Evolutionary conservation across 148 eudicot genomes (phyloP).

Genomic region (Rhododendron henanense): DNA sequence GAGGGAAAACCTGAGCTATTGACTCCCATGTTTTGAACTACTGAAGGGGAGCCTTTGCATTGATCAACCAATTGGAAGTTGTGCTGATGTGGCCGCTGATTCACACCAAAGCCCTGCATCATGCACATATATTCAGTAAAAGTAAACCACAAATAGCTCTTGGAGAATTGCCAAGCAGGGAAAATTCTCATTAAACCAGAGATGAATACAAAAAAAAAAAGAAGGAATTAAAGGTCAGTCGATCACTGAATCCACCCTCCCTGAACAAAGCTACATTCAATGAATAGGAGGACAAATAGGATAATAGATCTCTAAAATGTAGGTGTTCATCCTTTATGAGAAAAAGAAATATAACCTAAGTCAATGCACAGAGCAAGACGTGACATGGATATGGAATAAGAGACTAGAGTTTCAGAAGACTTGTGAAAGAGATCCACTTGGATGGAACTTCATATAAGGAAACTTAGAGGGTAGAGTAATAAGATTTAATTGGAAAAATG

Average conservation of each 20-base stretch:
- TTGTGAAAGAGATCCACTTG: not conserved
- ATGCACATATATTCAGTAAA: not conserved
- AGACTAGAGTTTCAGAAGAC: not conserved
- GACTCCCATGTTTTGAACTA: constrained; percentile 36
- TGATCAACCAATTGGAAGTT: constrained; percentile 43
- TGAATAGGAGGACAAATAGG: not conserved
- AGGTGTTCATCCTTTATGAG: not conserved
- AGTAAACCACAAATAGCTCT: not conserved
- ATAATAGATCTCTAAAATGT: not conserved
- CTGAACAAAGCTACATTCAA: not conserved
- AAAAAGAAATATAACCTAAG: not conserved
- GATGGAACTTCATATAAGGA: not conserved
- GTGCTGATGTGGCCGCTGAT: constrained; percentile 51
- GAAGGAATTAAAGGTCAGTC: not conserved
- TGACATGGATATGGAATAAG: not conserved
- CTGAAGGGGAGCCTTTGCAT: constrained; percentile 46
- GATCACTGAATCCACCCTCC: no score
- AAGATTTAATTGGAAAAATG: not conserved
- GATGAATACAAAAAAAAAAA: not conserved
- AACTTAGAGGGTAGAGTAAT: not conserved
- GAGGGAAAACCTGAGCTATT: constrained; percentile 42
- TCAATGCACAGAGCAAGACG: not conserved
- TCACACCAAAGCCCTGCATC: constrained; percentile 46
- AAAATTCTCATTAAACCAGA: not conserved
- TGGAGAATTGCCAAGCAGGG: not conserved